Evolutionary conservation across 441 rosid genomes (phyloP).

Genomic region (Viola pubescens): DNA sequence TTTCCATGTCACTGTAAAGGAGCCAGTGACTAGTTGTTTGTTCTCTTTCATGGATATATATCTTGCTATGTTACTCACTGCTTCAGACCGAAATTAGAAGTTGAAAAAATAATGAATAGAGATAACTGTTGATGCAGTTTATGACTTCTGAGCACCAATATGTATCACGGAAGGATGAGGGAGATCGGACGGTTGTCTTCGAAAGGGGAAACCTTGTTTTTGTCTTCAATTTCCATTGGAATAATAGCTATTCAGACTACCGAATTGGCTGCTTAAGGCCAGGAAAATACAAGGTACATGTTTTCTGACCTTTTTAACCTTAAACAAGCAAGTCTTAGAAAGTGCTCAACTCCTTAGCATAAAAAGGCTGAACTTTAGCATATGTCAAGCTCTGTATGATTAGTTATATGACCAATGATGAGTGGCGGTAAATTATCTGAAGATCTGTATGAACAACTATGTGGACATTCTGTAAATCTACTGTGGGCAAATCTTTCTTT

Average conservation of each 20-base stretch:
- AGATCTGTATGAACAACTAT: too few species aligned
- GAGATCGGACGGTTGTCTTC: conserved; percentile 70
- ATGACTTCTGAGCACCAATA: conserved; percentile 91
- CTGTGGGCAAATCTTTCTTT: too few species aligned
- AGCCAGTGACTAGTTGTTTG: background rate
- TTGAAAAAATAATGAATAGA: conserved; percentile 1
- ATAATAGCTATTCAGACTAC: conserved; percentile 75
- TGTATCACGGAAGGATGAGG: conserved; percentile 77
- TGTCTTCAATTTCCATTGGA: conserved; percentile 93
- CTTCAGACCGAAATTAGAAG: background rate
- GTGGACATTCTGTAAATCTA: too few species aligned
- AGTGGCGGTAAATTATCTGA: too few species aligned
- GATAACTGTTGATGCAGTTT: conserved; percentile 50
- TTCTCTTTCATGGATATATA: background rate
- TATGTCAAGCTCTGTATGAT: too few species aligned
- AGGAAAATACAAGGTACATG: conserved; percentile 85
- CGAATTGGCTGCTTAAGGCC: conserved; percentile 78
- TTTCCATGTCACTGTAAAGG: background rate
- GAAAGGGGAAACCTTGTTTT: conserved; percentile 86
- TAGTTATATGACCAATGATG: too few species aligned
- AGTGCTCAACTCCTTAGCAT: too few species aligned
- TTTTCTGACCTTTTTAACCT: conserved; percentile 4
- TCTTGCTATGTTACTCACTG: background rate
- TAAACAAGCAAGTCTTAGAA: background rate
- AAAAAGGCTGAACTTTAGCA: too few species aligned